Percentiles rank a stretch among this genome's conserved stretches.
phyloP scores from a whole-genome alignment of 495 filamentous ascomycete species.

The Penicillium goetzii region DNA sequence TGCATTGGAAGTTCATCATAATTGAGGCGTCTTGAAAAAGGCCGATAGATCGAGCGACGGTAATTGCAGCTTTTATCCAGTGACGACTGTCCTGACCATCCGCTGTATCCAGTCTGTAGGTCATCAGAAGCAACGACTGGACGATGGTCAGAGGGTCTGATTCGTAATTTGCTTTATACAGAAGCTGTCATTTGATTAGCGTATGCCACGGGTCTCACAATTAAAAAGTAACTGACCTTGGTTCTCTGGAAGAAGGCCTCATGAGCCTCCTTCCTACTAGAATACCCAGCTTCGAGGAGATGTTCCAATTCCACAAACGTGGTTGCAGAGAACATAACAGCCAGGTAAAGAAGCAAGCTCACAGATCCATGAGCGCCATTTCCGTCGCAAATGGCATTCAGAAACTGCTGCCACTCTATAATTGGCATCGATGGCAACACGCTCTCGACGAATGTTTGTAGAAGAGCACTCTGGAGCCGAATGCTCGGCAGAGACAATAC shows the following conservation, averaged over 20 bases:
- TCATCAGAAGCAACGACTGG: slow-evolving; percentile 27
- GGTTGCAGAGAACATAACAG: slow-evolving; percentile 26
- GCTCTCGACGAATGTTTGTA: slow-evolving; percentile 26
- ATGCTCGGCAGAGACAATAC: slow-evolving; percentile 20
- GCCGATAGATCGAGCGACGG: slow-evolving; percentile 19
- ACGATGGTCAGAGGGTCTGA: slow-evolving; percentile 19
- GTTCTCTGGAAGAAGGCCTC: slow-evolving; percentile 23
- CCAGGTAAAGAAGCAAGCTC: slow-evolving; percentile 27
- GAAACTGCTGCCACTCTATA: slow-evolving; percentile 23
- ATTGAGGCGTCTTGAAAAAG: slow-evolving; percentile 18
- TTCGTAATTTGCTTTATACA: slow-evolving; percentile 27
- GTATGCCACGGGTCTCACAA: too few species aligned
- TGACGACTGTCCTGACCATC: slow-evolving; percentile 26
- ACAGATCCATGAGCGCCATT: slow-evolving; percentile 20
- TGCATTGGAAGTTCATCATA: slow-evolving; percentile 3
- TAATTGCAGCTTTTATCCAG: slow-evolving; percentile 21
- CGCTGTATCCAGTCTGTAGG: slow-evolving; percentile 20
- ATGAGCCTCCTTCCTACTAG: slow-evolving; percentile 24
- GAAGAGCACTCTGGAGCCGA: slow-evolving; percentile 22
- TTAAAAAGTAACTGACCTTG: slow-evolving; percentile 15
- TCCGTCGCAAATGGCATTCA: slow-evolving; percentile 14
- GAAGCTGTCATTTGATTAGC: slow-evolving; percentile 14
- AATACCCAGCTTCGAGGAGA: slow-evolving; percentile 23
- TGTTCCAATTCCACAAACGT: slow-evolving; percentile 26
- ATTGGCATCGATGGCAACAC: slow-evolving; percentile 28